These are phyloP conservation scores for Fraxinus cuspidata DNA, from an alignment of 257 asterid genomes.

Conservation along the genomic window DNA sequence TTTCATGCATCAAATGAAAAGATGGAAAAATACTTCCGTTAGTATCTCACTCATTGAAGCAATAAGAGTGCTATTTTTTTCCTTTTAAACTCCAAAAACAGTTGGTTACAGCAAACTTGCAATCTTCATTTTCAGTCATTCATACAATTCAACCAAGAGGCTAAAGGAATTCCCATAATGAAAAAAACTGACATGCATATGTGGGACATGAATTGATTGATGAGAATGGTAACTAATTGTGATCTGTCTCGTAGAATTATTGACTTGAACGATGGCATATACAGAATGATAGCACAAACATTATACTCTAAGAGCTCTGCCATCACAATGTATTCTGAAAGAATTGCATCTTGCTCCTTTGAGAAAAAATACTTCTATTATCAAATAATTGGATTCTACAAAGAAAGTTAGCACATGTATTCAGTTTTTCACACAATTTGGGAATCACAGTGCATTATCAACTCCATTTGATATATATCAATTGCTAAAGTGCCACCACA, in stretches of 20 bases:
- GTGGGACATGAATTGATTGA: not conserved
- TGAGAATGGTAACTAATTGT: not conserved
- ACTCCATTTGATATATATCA: not conserved
- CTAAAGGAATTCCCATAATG: not conserved
- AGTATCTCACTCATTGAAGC: not conserved
- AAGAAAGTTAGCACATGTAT: not conserved
- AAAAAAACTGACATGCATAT: not conserved
- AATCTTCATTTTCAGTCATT: not conserved
- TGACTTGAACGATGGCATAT: not conserved
- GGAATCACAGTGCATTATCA: not conserved
- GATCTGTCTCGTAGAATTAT: not conserved
- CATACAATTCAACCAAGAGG: slow-evolving; percentile 6
- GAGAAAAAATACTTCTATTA: not conserved
- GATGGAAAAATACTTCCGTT: not conserved
- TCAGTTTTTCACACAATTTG: not conserved
- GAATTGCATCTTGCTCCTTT: not conserved
- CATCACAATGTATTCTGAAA: not conserved
- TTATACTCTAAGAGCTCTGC: not conserved
- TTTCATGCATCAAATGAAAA: not conserved
- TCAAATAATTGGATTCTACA: not conserved
- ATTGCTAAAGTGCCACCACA: not conserved
- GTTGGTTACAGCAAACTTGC: not conserved
- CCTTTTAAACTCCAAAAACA: not conserved
- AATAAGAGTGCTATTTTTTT: not conserved
- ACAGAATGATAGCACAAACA: not conserved